Conservation (phyloP, 2,329 filamentous ascomycete species). For the Fusarium piperis region DNA sequence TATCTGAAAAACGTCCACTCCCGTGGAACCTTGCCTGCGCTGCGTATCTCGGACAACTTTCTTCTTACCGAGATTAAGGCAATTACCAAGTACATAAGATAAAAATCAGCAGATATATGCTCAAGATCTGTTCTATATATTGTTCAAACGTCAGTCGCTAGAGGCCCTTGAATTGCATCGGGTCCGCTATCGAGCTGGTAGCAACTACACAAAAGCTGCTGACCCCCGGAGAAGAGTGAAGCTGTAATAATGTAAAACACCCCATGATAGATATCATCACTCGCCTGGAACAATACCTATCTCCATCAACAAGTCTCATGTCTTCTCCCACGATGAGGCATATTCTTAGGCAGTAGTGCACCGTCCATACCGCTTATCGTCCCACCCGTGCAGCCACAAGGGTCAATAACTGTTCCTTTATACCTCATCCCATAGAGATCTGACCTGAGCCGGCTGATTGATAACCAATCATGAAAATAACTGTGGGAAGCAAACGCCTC, state of each 20-base stretch:
- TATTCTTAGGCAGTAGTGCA: neutral
- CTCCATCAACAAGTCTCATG: neutral
- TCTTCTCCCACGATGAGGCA: neutral
- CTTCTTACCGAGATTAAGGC: slow-evolving; percentile 6
- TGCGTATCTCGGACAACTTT: neutral
- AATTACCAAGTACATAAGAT: slow-evolving; percentile 12
- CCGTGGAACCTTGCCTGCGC: slow-evolving; percentile 4
- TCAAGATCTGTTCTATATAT: no score
- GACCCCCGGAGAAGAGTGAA: neutral
- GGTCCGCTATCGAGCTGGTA: neutral
- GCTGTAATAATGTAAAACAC: neutral
- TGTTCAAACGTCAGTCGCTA: no score
- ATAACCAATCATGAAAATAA: neutral
- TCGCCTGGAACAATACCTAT: neutral
- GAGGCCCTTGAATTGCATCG: neutral
- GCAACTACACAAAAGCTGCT: neutral
- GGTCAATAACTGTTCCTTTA: neutral
- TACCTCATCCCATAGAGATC: neutral
- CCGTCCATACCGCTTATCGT: neutral
- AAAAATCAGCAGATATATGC: no score
- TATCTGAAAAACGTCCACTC: slow-evolving; percentile 16
- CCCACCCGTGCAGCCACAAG: neutral
- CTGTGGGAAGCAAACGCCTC: neutral
- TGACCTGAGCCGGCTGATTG: neutral
- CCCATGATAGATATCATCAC: neutral